Base-by-base conservation (phyloP, 2,329 filamentous ascomycete species). In the Xylaria sp. region DNA sequence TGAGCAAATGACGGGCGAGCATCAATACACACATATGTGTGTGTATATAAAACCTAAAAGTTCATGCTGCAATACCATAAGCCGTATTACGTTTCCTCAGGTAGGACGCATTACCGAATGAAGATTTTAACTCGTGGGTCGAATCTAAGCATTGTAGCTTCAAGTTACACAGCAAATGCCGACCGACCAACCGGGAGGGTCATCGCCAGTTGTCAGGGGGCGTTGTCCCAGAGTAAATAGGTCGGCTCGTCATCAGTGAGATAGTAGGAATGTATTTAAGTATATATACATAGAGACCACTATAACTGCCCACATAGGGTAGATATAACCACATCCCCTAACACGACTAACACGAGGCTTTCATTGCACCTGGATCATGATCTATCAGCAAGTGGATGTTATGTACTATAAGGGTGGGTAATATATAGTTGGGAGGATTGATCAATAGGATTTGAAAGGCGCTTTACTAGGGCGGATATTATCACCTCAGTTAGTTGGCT, bases 121-220 rank as follows among this genome's bases (percentile, higher is more conserved):
- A 36, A 49, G 3, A 49, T 11, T 29, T 49, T 49, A 13, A 5
- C 45, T 27, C 20, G 42, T 20, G 4, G 27, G 27, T 20, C 17
- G 10, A 39, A 47, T 47, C 39, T 9, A 11, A 31, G 17, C 49
- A 15, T 36, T 6, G 38, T 5, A 51, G 25, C 9, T 27, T 45
- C 22, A 42, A 53, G 49, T 61, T 51, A 51, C 58, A 61, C 47
- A 47, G 9, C 27, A 45, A n/a, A 5, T 33, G 39, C 5, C 9
- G 38, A 31, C 13, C 6, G 38, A 17, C 42, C 6, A 20, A 20
- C 39, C 39, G 1, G 17, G 15, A 44, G 5, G n/a, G 2, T 44
- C 17, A 38, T 54, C 17, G 11, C 22, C 36, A n/a, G 27, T 17
- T n/a, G n/a, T n/a, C n/a, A n/a, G n/a, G n/a, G n/a, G n/a, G n/a